phyloP scores from a whole-genome alignment of 2,329 filamentous ascomycete species.

The Xylariaceae sp. region DNA sequence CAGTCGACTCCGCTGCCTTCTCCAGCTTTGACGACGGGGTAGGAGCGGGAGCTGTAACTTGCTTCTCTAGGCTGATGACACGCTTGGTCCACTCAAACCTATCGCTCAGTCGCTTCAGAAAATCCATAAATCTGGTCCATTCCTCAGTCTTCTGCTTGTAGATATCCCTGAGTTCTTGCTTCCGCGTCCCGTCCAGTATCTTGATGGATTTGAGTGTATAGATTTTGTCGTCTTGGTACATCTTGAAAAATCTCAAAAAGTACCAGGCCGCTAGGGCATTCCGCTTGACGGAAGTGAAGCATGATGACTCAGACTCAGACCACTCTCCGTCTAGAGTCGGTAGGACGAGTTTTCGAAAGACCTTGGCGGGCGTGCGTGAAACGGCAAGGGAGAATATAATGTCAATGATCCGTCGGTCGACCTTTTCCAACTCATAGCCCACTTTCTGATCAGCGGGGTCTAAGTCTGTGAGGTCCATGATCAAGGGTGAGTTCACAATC shows the following conservation, averaged over 20 bases:
- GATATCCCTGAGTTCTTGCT: slow-evolving; percentile 11
- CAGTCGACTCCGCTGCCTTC: slow-evolving; percentile 1
- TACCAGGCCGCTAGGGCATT: slow-evolving; percentile 16
- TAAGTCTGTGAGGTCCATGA: slow-evolving; percentile 23
- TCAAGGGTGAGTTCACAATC: slow-evolving; percentile 8
- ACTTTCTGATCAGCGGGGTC: slow-evolving; percentile 19
- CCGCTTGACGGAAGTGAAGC: slow-evolving; percentile 11
- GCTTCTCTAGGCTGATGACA: neutral
- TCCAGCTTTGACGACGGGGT: slow-evolving; percentile 1
- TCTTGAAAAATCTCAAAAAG: slow-evolving; percentile 24
- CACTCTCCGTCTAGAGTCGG: slow-evolving; percentile 16
- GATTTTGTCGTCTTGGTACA: slow-evolving; percentile 11
- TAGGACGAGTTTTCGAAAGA: slow-evolving; percentile 28
- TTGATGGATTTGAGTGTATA: slow-evolving; percentile 17
- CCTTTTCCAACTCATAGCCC: slow-evolving; percentile 25
- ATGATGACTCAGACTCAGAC: slow-evolving; percentile 16
- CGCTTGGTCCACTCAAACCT: slow-evolving; percentile 23
- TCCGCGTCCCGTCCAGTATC: slow-evolving; percentile 12
- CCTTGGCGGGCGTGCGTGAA: slow-evolving; percentile 8
- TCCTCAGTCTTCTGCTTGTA: slow-evolving; percentile 3
- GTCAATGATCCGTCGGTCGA: slow-evolving; percentile 18
- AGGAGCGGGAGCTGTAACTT: neutral
- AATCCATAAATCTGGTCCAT: slow-evolving; percentile 18
- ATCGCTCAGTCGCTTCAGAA: slow-evolving; percentile 22
- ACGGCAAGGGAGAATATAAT: slow-evolving; percentile 24